A percentile compares a stretch with the other conserved stretches of the same genome.
Evolutionary conservation across 2,329 filamentous ascomycete species (phyloP).

Genomic region (Epichloe uncinata): DNA sequence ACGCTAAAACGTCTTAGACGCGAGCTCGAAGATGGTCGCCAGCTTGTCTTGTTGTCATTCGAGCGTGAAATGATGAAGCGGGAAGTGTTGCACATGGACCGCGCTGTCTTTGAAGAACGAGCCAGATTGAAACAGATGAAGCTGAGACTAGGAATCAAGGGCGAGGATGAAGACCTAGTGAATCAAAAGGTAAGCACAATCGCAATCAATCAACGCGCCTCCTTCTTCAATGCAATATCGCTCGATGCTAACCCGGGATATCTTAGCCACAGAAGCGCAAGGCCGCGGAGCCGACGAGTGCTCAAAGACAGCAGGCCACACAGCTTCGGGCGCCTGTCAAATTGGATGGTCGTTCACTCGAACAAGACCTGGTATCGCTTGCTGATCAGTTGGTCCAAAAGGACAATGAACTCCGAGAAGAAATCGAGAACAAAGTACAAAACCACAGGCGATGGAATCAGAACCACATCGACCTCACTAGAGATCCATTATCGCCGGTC

Average conservation of each 20-base stretch:
- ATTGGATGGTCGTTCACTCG: conserved; percentile 55
- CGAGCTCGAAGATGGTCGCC: conserved; percentile 79
- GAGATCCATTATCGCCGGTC: conserved; percentile 69
- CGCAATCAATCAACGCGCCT: neutral
- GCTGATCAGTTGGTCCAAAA: conserved; percentile 69
- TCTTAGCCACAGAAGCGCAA: conserved; percentile 58
- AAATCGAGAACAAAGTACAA: conserved; percentile 75
- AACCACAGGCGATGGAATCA: conserved; percentile 90
- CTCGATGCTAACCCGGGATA: conserved; percentile 22
- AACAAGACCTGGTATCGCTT: conserved; percentile 66
- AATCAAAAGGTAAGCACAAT: conserved; percentile 66
- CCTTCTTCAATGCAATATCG: conserved; percentile 13
- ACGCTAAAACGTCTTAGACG: conserved; percentile 84
- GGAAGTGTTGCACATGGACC: conserved; percentile 62
- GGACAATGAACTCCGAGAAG: conserved; percentile 64
- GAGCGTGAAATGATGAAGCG: conserved; percentile 70
- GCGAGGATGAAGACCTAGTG: conserved; percentile 85
- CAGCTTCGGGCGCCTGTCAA: conserved; percentile 59
- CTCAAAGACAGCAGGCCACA: conserved; percentile 47
- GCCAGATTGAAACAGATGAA: conserved; percentile 77
- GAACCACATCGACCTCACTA: conserved; percentile 77
- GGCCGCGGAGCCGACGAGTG: conserved; percentile 41
- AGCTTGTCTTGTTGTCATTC: conserved; percentile 63
- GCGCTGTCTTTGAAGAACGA: conserved; percentile 70
- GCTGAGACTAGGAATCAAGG: conserved; percentile 76